Evolutionary conservation across 2,329 filamentous ascomycete genomes (phyloP).

Genomic region (Biscogniauxia mediterranea): DNA sequence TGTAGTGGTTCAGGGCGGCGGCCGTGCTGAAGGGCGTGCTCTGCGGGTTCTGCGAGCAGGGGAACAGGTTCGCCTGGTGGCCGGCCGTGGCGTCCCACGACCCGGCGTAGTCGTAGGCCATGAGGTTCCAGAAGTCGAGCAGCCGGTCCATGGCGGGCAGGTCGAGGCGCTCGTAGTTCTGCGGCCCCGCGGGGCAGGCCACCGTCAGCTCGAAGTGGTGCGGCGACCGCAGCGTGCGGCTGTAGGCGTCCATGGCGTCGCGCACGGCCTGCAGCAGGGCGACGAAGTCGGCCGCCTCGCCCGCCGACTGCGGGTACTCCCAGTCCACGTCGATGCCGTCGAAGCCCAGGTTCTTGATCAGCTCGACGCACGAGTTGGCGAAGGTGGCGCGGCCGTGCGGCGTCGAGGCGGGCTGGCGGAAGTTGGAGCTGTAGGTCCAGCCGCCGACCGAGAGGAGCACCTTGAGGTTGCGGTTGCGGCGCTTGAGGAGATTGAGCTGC

Average conservation of each 20-base stretch:
- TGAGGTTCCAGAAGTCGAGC: conserved; percentile 76
- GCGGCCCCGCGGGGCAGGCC: conserved; percentile 60
- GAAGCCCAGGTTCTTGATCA: conserved; percentile 80
- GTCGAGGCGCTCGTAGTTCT: conserved; percentile 62
- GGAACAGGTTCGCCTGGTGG: conserved; percentile 79
- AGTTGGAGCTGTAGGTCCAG: conserved; percentile 89
- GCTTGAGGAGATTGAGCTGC: conserved; percentile 83
- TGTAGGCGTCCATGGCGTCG: conserved; percentile 57
- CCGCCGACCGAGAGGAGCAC: conserved; percentile 84
- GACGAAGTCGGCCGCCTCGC: conserved; percentile 58
- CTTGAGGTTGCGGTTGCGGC: conserved; percentile 78
- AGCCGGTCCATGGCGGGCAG: conserved; percentile 62
- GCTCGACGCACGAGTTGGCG: conserved; percentile 67
- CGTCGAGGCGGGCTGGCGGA: conserved; percentile 71
- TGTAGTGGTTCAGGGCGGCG: conserved; percentile 70
- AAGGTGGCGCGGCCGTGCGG: conserved; percentile 67
- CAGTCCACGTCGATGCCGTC: conserved; percentile 69
- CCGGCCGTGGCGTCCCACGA: conserved; percentile 72
- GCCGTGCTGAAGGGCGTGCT: conserved; percentile 78
- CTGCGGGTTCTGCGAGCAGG: conserved; percentile 52
- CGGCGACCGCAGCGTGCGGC: conserved; percentile 39
- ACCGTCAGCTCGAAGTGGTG: conserved; percentile 64
- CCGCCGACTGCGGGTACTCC: conserved; percentile 59
- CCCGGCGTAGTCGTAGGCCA: conserved; percentile 88
- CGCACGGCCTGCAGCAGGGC: conserved; percentile 57